Conservation (phyloP, 2,329 filamentous ascomycete genomes). For the Bipolaris victoriae region DNA sequence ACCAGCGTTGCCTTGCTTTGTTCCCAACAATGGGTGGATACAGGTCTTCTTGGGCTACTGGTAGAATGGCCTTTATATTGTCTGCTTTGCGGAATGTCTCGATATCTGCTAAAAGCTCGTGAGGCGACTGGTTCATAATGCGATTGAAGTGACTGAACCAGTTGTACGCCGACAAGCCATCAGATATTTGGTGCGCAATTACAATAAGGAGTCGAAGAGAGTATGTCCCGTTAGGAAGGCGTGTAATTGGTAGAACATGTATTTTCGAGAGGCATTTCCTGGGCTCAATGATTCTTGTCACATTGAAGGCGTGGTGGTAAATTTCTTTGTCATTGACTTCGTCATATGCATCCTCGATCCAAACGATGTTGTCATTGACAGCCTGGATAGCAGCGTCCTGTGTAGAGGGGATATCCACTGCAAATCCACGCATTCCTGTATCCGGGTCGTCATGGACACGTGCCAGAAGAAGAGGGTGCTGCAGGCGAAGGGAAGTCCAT, state of each 20-base stretch:
- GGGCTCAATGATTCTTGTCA: slow-evolving; percentile 49
- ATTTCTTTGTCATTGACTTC: slow-evolving; percentile 46
- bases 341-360: slow-evolving; percentile 48
- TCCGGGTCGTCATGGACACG: slow-evolving; percentile 30
- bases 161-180: slow-evolving; percentile 51
- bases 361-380: slow-evolving; percentile 42
- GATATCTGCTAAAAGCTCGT: slow-evolving; percentile 19
- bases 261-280: slow-evolving; percentile 46
- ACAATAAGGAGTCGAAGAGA: slow-evolving; percentile 48
- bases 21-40: slow-evolving; percentile 51
- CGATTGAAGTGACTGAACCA: slow-evolving; percentile 52
- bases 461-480: slow-evolving; percentile 50
- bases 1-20: slow-evolving; percentile 53
- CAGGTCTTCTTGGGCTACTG: slow-evolving; percentile 55
- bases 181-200: slow-evolving; percentile 55
- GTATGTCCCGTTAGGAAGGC: slow-evolving; percentile 30
- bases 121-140: slow-evolving; percentile 28
- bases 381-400: slow-evolving; percentile 40
- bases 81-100: not conserved
- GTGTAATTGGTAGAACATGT: slow-evolving; percentile 47
- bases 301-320: slow-evolving; percentile 53
- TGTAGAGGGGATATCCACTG: slow-evolving; percentile 39
- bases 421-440: slow-evolving; percentile 37
- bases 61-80: slow-evolving; percentile 42
- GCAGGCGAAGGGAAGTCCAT: slow-evolving; percentile 49